Evolutionary conservation across 192 early-diverging fungal species (phyloP), one percentile per base, ranked within the genome.

Genomic region (Rhizophagus prolifer): DNA sequence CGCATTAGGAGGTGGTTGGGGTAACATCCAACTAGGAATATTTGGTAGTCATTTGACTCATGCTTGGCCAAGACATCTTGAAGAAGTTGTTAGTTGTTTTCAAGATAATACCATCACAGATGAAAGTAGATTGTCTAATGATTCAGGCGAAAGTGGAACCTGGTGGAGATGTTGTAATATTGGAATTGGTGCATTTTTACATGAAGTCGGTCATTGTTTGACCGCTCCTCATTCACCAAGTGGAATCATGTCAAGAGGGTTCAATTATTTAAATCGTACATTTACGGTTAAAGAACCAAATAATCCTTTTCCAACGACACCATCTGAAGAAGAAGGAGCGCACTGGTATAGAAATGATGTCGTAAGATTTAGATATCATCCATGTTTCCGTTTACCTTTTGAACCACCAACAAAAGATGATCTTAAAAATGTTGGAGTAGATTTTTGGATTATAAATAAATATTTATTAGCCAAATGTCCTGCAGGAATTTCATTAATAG

Each of bases 261-360:
- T 83, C 79, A 87, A 90, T 69, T 84, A 91, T 65, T 87, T 80
- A 50, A 91, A 91, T 82, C 85, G 90, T 34, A 85, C 90, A 3
- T 92, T 91, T 58, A 90, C 91, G 81, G 86, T 85, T 0, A 82
- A 85, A 85, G 86, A 88, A 36, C 88, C 90, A 10, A 82, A 83
- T 34, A 81, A 68, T 58, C 41, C 76, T 26, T 81, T 77, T 8
- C 86, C 88, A 2, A 83, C 90, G 25, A 76, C 79, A 14, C 86
- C 88, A 21, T 63, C 73, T 4, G 85, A 84, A 36, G 91, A 92
- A 75, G 79, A 78, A 21, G 91, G 89, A 9, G 79, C 90, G 10
- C 88, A 91, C 68, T 92, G 90, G 90, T 86, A 90, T 70, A 91
- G 90, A 83, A 89, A 1, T 76, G 90, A 91, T 58, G 79, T 86